phyloP scores from a whole-genome alignment of 441 rosid genomes.

The Sinapis alba region DNA sequence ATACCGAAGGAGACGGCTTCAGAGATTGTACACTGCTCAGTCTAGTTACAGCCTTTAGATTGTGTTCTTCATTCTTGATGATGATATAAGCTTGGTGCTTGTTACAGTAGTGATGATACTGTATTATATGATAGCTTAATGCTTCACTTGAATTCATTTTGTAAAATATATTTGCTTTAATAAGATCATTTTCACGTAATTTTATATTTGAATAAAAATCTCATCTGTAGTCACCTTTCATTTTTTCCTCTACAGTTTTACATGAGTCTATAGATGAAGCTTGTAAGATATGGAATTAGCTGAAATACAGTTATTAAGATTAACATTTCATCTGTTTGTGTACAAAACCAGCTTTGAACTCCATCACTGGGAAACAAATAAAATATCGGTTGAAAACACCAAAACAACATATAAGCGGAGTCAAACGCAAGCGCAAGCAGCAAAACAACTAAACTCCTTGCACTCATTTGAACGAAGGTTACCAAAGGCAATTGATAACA shows the following conservation, averaged over 20 bases:
- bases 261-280: not conserved
- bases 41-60: slow-evolving; percentile 14
- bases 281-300: no score
- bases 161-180: not conserved
- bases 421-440: no score
- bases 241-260: not conserved
- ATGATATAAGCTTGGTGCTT: not conserved
- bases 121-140: not conserved
- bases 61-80: not conserved
- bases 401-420: no score
- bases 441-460: no score
- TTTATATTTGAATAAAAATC: not conserved
- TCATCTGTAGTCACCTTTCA: not conserved
- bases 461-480: no score
- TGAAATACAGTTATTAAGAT: no score
- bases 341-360: no score
- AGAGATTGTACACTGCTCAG: slow-evolving; percentile 32
- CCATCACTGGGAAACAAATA: no score
- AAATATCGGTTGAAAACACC: no score
- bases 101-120: not conserved
- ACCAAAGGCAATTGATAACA: no score
- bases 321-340: no score
- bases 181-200: not conserved
- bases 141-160: not conserved
- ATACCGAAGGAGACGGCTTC: slow-evolving; percentile 58